Evolutionary conservation across 2,329 filamentous ascomycete genomes (phyloP).

Genomic region (Talaromyces sp.): DNA sequence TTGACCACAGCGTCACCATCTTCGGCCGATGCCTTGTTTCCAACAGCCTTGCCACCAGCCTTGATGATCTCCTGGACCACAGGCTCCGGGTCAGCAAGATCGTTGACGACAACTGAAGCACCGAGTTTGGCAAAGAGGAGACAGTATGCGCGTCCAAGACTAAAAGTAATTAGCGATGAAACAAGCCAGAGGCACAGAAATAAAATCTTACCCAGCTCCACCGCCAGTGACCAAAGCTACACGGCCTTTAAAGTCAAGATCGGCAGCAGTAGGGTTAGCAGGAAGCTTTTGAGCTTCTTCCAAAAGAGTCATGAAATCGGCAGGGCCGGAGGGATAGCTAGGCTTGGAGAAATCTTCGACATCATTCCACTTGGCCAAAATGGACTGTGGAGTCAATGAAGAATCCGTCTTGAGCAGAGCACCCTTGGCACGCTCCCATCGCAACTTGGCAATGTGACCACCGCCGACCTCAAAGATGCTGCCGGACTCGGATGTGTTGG

Average conservation of each 20-base stretch:
- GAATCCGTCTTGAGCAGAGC: slow-evolving; percentile 84
- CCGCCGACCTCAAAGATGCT: slow-evolving; percentile 90
- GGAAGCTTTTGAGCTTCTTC: slow-evolving; percentile 76
- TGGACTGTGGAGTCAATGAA: slow-evolving; percentile 77
- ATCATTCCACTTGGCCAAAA: slow-evolving; percentile 84
- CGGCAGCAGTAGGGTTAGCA: slow-evolving; percentile 64
- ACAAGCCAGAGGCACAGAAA: not conserved
- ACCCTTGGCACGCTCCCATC: slow-evolving; percentile 91
- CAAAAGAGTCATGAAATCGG: slow-evolving; percentile 80
- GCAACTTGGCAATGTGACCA: slow-evolving; percentile 84
- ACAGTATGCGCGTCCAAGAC: slow-evolving; percentile 85
- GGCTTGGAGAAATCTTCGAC: slow-evolving; percentile 80
- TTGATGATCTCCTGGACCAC: slow-evolving; percentile 92
- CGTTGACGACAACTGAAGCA: slow-evolving; percentile 87
- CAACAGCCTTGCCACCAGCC: slow-evolving; percentile 79
- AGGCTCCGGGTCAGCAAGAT: slow-evolving; percentile 83
- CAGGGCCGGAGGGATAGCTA: slow-evolving; percentile 75
- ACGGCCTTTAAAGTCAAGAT: slow-evolving; percentile 74
- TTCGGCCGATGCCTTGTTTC: slow-evolving; percentile 88
- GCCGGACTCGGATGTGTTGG: slow-evolving; percentile 75
- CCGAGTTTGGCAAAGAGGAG: slow-evolving; percentile 81
- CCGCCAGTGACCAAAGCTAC: slow-evolving; percentile 84
- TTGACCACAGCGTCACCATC: slow-evolving; percentile 90
- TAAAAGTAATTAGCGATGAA: slow-evolving; percentile 17
- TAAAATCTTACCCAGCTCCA: slow-evolving; percentile 61